These are phyloP conservation scores for Rhizopogon rudus DNA, from an alignment of 768 basidiomycete species.

Conservation along the genomic window DNA sequence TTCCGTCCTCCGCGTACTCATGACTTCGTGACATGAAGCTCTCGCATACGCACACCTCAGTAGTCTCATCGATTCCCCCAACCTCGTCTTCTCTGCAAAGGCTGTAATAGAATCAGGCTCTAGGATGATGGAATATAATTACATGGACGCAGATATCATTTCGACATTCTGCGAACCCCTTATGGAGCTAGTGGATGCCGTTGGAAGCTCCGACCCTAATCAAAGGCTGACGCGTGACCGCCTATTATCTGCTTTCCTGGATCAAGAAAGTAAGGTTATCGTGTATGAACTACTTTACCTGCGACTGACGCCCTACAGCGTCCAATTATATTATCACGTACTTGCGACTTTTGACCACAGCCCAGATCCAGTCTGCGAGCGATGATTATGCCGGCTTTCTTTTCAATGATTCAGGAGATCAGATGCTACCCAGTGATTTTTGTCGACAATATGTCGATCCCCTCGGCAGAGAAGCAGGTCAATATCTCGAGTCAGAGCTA, in stretches of 20 bases:
- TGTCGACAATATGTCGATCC: conserved; percentile 78
- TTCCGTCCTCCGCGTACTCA: conserved; percentile 2
- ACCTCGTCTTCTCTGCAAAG: conserved; percentile 42
- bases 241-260: conserved; percentile 51
- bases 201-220: conserved; percentile 34
- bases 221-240: conserved; percentile 27
- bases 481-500: not conserved
- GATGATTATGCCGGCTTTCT: conserved; percentile 68
- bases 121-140: conserved; percentile 47
- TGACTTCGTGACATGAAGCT: conserved; percentile 40
- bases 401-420: not conserved
- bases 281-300: not conserved
- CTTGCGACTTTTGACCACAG: conserved; percentile 78
- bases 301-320: conserved; percentile 27
- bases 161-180: conserved; percentile 76
- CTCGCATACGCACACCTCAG: conserved; percentile 80
- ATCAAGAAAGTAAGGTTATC: conserved; percentile 38
- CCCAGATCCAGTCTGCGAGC: conserved; percentile 66
- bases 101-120: conserved; percentile 41
- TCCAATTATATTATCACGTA: conserved; percentile 77
- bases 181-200: conserved; percentile 40
- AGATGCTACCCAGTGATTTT: conserved; percentile 65
- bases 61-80: conserved; percentile 47
- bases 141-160: conserved; percentile 64
- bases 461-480: conserved; percentile 73